Percentiles rank a stretch among this genome's conserved stretches.
Conservation (phyloP, 2,329 filamentous ascomycete species). For the Pseudocercospora musae region DNA sequence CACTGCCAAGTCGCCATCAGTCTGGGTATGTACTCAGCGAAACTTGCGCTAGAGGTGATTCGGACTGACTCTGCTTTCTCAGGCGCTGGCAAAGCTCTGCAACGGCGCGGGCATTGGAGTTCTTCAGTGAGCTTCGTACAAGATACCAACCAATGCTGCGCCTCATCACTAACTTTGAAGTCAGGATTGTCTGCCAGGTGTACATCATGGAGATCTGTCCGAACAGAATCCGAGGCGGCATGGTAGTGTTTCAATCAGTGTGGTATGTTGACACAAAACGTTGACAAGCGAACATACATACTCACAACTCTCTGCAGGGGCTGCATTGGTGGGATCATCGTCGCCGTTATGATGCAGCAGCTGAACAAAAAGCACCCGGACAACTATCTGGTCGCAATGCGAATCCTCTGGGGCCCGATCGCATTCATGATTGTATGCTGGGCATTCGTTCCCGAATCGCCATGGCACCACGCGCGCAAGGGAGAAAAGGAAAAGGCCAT, state of each 20-base stretch:
- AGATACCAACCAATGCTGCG: not conserved
- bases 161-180: not conserved
- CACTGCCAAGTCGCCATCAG: slow-evolving; percentile 4
- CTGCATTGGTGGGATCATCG: slow-evolving; percentile 4
- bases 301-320: not conserved
- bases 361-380: slow-evolving; percentile 6
- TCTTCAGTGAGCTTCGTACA: not conserved
- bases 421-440: slow-evolving; percentile 4
- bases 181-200: slow-evolving; percentile 6
- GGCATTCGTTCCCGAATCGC: slow-evolving; percentile 4
- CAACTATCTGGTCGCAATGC: slow-evolving; percentile 4
- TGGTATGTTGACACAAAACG: not conserved
- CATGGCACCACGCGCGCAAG: slow-evolving; percentile 3
- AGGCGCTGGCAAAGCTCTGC: slow-evolving; percentile 8
- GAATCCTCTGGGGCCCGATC: slow-evolving; percentile 2
- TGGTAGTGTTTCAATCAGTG: slow-evolving; percentile 5
- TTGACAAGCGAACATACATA: not conserved
- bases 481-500: slow-evolving; percentile 7
- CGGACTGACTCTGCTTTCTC: not conserved
- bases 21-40: not conserved
- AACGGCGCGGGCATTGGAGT: slow-evolving; percentile 7
- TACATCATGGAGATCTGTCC: slow-evolving; percentile 9
- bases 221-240: slow-evolving; percentile 2
- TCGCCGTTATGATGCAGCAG: slow-evolving; percentile 9
- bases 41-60: not conserved